Evolutionary conservation across 768 basidiomycete genomes (phyloP), one percentile per base, ranked within the genome.

Genomic region (Suillus spraguei): DNA sequence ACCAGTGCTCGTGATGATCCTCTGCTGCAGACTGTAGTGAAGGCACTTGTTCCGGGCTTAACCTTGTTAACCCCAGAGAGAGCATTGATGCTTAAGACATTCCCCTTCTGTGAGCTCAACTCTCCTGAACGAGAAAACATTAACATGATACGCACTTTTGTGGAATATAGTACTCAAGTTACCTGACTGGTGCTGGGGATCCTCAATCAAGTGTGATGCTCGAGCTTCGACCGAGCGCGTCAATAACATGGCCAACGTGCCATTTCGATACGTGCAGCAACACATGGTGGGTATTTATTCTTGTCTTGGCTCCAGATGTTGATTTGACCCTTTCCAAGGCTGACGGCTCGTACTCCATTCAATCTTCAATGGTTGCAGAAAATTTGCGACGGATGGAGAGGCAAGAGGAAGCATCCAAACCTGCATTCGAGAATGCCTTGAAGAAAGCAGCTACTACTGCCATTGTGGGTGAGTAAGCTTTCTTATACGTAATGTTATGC

Each of bases 331-430:
- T 14, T 22, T n/a, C 13, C 11, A 22, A 55, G 53, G n/a, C 53
- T 7, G 42, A 60, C 22, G 17, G 8, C 13, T 24, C 58, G 5
- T 6, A 9, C 17, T 3, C 20, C 1, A 24, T 13, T 28, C 60
- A 6, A 46, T 33, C 22, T 20, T 60, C 60, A 2, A 68, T 70
- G 68, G 66, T 67, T 24, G 52, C 61, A 5, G 60, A 69, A 11
- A 64, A 62, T 38, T 59, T 70, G n/a, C 33, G 35, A 16, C 66
- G 66, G 2, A 70, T 72, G 70, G 46, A 66, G n/a, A 24, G 36
- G 9, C 32, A 67, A 10, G 70, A 69, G 20, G 60, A 44, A 13
- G n/a, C 58, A 3, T 16, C 39, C 3, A 64, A 55, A 8, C 13
- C 59, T 5, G 42, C 58, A n/a, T 69, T 68, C 10, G 56, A 63